A percentile compares a stretch with the other conserved stretches of the same genome.
These are phyloP conservation scores for Candolleomyces eurysporus DNA, from an alignment of 768 basidiomycete genomes.

Conservation along the genomic window DNA sequence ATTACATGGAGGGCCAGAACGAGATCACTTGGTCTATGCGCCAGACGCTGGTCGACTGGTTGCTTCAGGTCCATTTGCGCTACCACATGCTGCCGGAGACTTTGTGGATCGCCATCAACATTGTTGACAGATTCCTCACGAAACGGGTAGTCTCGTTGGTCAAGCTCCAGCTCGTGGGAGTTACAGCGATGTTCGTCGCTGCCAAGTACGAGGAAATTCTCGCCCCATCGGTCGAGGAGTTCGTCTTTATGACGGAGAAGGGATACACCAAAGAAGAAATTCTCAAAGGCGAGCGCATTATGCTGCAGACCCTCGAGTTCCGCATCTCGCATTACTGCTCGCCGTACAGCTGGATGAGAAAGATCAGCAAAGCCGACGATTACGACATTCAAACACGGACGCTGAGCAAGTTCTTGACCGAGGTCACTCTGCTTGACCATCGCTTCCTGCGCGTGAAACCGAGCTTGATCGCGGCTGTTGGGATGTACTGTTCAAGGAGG, in stretches of 20 bases:
- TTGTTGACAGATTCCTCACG: constrained; percentile 90
- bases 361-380: constrained; percentile 97
- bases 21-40: constrained; percentile 96
- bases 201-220: constrained; percentile 99
- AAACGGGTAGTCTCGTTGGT: constrained; percentile 84
- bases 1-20: constrained; percentile 91
- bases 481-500: constrained; percentile 93
- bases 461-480: constrained; percentile 89
- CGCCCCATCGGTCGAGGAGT: constrained; percentile 96
- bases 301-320: constrained; percentile 94
- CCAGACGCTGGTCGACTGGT: constrained; percentile 96
- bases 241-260: constrained; percentile 96
- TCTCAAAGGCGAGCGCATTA: constrained; percentile 95
- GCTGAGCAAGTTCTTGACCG: constrained; percentile 95
- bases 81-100: constrained; percentile 99
- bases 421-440: constrained; percentile 91
- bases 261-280: constrained; percentile 95
- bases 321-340: constrained; percentile 96
- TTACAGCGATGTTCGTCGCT: constrained; percentile 98
- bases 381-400: constrained; percentile 98
- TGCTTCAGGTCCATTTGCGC: constrained; percentile 93
- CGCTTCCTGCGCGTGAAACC: constrained; percentile 93
- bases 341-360: constrained; percentile 98
- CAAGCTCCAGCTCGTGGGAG: constrained; percentile 94
- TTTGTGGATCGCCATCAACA: constrained; percentile 98